Base-by-base conservation (phyloP, 306 rosid species). In the apple (Malus domestica) region DNA sequence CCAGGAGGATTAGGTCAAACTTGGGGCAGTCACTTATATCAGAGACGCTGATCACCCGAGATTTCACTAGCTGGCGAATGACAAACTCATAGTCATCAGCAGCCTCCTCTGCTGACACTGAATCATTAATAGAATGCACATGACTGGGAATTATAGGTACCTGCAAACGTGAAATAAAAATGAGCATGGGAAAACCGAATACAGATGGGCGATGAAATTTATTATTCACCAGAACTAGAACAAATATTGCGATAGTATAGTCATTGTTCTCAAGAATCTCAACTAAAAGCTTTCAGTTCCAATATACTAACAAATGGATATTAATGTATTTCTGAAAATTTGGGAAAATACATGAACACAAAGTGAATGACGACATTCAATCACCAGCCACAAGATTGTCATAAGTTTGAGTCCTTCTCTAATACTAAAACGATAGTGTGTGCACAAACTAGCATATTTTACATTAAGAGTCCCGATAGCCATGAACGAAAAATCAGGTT, bases 1-100 rank as follows among this genome's bases (percentile, higher is more conserved):
- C 99, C 4, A 96, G 93, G 69, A 96, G 96, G 80, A 96, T 85
- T 58, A 93, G 98, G 82, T 96, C 99, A 78, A 96, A 96, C 80
- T 91, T 91, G 42, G 99, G 99, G 86, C 98, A 90, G 86, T 96
- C 99, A 59, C 86, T 89, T 1, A 82, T 84, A 66, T 90, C 96
- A 4, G 99, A 96, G 29, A 88, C 99, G 23, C 83, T 80, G 71
- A 96, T 80, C 46, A 87, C 85, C 3, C 97, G 98, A n/a, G 96
- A 88, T 83, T 90, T 96, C 75, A 96, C 98, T 49, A 89, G 63
- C 83, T 96, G 99, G 32, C 99, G 96, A 80, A 96, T 89, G 72
- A 63, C 91, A 29, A 96, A 96, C 89, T 91, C 96, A 10, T 96
- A 96, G 55, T 91, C 97, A 69, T 82, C 86, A 23, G 99, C 97